Percentiles rank a stretch among this genome's conserved stretches.
These are phyloP conservation scores for Dissophora globulifera DNA, from an alignment of 192 early-diverging fungal genomes.

Conservation along the genomic window DNA sequence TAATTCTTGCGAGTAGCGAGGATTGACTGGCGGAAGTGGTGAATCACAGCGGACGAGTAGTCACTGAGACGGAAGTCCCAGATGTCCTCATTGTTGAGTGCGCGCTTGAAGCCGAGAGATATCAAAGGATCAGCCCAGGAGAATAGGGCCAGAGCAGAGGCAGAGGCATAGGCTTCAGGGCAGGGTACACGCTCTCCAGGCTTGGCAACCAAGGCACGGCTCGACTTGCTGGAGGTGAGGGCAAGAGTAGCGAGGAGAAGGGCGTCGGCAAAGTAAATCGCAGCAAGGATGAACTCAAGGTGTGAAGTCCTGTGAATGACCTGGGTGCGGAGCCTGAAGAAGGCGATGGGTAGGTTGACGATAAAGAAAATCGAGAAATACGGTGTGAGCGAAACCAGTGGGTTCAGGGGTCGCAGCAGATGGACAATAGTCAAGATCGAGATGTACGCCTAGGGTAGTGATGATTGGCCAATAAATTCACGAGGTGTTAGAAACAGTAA, in stretches of 20 bases:
- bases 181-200: conserved; percentile 39
- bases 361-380: conserved; percentile 47
- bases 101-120: conserved; percentile 20
- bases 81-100: conserved; percentile 40
- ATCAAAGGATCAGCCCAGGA: conserved; percentile 47
- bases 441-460: conserved; percentile 21
- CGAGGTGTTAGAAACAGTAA: background rate
- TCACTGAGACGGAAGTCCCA: conserved; percentile 52
- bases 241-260: conserved; percentile 29
- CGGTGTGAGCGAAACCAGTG: conserved; percentile 43
- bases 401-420: conserved; percentile 45
- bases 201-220: conserved; percentile 24
- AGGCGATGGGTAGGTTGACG: conserved; percentile 43
- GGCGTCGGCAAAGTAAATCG: conserved; percentile 45
- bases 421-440: conserved; percentile 31
- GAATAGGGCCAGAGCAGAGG: conserved; percentile 31
- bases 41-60: conserved; percentile 48
- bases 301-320: conserved; percentile 32
- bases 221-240: conserved; percentile 33
- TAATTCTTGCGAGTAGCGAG: conserved; percentile 49
- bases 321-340: conserved; percentile 46
- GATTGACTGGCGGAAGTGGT: conserved; percentile 51
- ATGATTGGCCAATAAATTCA: background rate
- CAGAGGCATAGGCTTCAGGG: conserved; percentile 32
- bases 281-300: conserved; percentile 29